Percentiles rank a stretch among this genome's conserved stretches.
These are phyloP conservation scores for Melastoma candidum DNA, from an alignment of 441 rosid species.

Conservation along the genomic window DNA sequence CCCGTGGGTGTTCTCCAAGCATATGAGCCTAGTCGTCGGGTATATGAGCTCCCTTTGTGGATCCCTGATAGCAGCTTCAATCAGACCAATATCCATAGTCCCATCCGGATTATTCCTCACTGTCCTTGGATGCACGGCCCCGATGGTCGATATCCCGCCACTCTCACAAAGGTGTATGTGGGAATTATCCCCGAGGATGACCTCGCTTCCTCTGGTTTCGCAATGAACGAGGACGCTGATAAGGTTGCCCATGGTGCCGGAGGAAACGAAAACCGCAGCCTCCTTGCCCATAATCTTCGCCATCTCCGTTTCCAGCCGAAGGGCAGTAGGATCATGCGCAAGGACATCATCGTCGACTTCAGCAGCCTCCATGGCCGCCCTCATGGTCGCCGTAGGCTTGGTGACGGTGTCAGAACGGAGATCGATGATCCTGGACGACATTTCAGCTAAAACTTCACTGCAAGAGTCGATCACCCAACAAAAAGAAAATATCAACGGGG, in stretches of 20 bases:
- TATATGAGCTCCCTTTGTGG: conserved; percentile 57
- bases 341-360: conserved; percentile 93
- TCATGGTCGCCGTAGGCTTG: conserved; percentile 80
- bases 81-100: conserved; percentile 58
- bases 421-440: conserved; percentile 67
- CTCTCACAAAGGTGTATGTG: conserved; percentile 85
- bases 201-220: conserved; percentile 80
- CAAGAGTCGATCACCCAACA: background rate
- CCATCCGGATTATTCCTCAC: conserved; percentile 78
- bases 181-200: conserved; percentile 76
- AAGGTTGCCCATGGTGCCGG: conserved; percentile 95
- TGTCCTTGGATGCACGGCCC: conserved; percentile 83
- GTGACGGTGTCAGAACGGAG: conserved; percentile 93
- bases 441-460: conserved; percentile 23
- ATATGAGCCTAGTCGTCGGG: conserved; percentile 86
- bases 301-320: conserved; percentile 56
- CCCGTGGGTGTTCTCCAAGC: conserved; percentile 93
- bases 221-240: conserved; percentile 95
- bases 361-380: conserved; percentile 79
- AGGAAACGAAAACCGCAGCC: conserved; percentile 79
- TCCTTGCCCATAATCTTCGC: conserved; percentile 72
- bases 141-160: conserved; percentile 77
- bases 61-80: conserved; percentile 71
- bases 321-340: conserved; percentile 61
- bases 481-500: too few relatives aligned